Base-by-base conservation (phyloP, 371 early-diverging fungal genomes). In the Dinochytrium kinnereticum region DNA sequence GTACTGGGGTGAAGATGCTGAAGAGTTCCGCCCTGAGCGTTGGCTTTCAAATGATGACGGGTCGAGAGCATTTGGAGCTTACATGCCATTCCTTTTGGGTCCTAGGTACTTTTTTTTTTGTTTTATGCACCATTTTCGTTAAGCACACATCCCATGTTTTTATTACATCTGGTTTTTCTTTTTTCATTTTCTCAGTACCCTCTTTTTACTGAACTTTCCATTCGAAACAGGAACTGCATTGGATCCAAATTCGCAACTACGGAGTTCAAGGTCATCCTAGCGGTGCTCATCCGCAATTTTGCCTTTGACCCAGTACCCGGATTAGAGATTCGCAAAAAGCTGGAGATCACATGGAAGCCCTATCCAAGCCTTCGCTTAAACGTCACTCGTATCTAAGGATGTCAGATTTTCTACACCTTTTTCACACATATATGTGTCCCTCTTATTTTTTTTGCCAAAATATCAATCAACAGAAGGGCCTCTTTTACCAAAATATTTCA, bases 1-100 rank as follows among this genome's bases (percentile, higher is more conserved):
- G 10, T 80, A 83, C 67, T 91, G 91, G 92, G 92, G 92, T 2
- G 85, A 84, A 15, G 89, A 91, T 73, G 88, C 84, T 1, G 82
- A 88, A 59, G 83, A 82, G 39, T 91, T 90, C 72, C 80, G 83
- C 10, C 92, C 92, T 17, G 85, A 83, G 21, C 85, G 92, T 26
- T 91, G 92, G 91, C 24, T 71, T 2, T 19, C 70, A 19, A 10
- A 34, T 7, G 70, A 39, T 7, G 70, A 70, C 1, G 33, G 53
- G 13, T 78, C 26, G 3, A 69, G 51, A 34, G 37, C 75, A 1
- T 75, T 51, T 55, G 75, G 75, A 24, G 84, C 86, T 2, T 90
- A 85, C 59, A 75, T 87, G 70, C 91, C 90, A 0, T 91, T 91
- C 77, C 68, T 88, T 64, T 82, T 87, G 10, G 91, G 91, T 44